A percentile compares a stretch with the other conserved stretches of the same genome.
Evolutionary conservation across 345 rosid species (phyloP).

Genomic region (Lepidium didymum): DNA sequence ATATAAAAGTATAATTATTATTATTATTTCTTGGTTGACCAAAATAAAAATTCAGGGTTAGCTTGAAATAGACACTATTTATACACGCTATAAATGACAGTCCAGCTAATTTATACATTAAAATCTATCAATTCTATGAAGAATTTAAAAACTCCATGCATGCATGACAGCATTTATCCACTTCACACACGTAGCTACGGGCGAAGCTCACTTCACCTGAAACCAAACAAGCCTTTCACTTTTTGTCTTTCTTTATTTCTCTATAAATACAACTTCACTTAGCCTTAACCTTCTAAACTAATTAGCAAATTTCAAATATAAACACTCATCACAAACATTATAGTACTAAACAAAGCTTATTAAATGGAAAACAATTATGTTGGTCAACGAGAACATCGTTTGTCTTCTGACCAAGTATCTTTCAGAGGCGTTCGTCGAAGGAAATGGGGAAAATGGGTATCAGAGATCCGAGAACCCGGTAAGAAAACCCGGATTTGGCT

Average conservation of each 20-base stretch:
- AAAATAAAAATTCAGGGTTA: too few relatives aligned
- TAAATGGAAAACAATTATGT: slow-evolving; percentile 18
- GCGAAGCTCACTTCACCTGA: slow-evolving; percentile 25
- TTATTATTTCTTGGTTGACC: too few relatives aligned
- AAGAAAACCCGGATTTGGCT: slow-evolving; percentile 82
- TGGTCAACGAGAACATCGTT: slow-evolving; percentile 14
- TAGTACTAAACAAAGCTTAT: not conserved
- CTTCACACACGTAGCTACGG: slow-evolving; percentile 24
- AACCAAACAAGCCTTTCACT: slow-evolving; percentile 8
- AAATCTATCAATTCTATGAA: not conserved
- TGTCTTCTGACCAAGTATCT: slow-evolving; percentile 13
- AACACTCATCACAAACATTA: not conserved
- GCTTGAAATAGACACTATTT: not conserved
- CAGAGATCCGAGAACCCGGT: slow-evolving; percentile 86
- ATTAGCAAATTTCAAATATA: not conserved
- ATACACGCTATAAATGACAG: slow-evolving; percentile 1
- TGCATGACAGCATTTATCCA: slow-evolving; percentile 24
- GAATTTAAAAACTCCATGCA: slow-evolving; percentile 12
- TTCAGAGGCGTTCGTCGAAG: slow-evolving; percentile 76
- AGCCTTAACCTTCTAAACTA: not conserved
- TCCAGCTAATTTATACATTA: not conserved
- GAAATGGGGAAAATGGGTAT: slow-evolving; percentile 98
- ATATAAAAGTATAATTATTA: too few relatives aligned
- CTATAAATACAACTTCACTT: slow-evolving; percentile 18
- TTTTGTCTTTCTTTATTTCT: not conserved